Evolutionary conservation across 2,329 filamentous ascomycete genomes (phyloP).

Genomic region (Beauveria pseudobassiana): DNA sequence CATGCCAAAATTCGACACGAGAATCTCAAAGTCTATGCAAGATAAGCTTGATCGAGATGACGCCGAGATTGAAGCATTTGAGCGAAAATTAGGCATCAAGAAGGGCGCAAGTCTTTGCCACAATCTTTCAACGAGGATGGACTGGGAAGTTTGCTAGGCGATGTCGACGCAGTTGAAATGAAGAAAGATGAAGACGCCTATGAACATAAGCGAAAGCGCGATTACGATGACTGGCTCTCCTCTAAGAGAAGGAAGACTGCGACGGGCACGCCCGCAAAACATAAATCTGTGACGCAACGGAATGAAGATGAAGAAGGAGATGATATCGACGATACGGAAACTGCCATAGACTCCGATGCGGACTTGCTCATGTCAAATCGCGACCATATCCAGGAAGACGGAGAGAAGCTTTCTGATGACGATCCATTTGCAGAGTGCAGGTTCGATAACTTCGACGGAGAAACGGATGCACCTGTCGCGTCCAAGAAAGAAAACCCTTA

Average conservation of each 20-base stretch:
- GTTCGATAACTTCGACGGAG: constrained; percentile 27
- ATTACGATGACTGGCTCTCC: constrained; percentile 54
- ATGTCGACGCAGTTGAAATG: constrained; percentile 43
- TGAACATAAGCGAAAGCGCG: constrained; percentile 52
- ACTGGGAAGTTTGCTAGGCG: constrained; percentile 68
- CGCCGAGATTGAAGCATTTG: constrained; percentile 77
- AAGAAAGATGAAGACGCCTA: constrained; percentile 45
- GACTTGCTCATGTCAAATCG: constrained; percentile 22
- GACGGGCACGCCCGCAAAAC: constrained; percentile 18
- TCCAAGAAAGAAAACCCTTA: constrained; percentile 75
- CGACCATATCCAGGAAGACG: constrained; percentile 19
- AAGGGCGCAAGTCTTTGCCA: constrained; percentile 65
- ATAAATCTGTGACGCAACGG: constrained; percentile 21
- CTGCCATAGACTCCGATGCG: constrained; percentile 28
- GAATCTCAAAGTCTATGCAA: constrained; percentile 35
- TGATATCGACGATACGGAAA: constrained; percentile 19
- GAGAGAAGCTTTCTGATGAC: constrained; percentile 15
- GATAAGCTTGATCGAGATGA: constrained; percentile 72
- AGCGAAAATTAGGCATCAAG: constrained; percentile 78
- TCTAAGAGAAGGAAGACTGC: constrained; percentile 43
- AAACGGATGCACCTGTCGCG: constrained; percentile 29
- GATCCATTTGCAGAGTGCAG: constrained; percentile 34
- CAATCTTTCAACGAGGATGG: constrained; percentile 76
- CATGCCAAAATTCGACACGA: constrained; percentile 20
- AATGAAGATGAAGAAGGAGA: constrained; percentile 22